Percentiles rank a stretch among this genome's conserved stretches.
Conservation (phyloP, 2,329 filamentous ascomycete genomes). For the Bipolaris bicolor region DNA sequence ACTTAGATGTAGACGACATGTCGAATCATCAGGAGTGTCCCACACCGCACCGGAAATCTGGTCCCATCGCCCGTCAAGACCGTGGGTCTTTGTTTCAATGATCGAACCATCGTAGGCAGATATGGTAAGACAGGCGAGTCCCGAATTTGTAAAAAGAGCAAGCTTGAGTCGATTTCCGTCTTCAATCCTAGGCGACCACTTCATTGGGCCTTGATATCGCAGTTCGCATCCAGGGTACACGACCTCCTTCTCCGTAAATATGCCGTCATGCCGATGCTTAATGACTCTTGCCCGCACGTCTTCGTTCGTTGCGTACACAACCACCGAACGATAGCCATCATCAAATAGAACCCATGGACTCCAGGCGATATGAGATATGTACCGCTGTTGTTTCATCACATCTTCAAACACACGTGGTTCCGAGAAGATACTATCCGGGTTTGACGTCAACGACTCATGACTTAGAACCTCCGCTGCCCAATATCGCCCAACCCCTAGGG, state of each 20-base stretch:
- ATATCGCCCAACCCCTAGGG: conserved; percentile 25
- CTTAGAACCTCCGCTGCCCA: conserved; percentile 41
- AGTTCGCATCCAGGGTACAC: conserved; percentile 30
- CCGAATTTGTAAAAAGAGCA: conserved; percentile 40
- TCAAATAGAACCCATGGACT: conserved; percentile 45
- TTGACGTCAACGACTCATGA: conserved; percentile 29
- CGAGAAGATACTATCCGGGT: conserved; percentile 17
- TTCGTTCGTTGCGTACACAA: conserved; percentile 47
- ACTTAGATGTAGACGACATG: conserved; percentile 43
- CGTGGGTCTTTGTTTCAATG: conserved; percentile 29
- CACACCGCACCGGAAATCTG: conserved; percentile 46
- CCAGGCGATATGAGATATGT: conserved; percentile 48
- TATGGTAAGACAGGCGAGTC: conserved; percentile 36
- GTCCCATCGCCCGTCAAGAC: conserved; percentile 54
- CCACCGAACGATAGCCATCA: conserved; percentile 33
- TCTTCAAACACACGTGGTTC: conserved; percentile 39
- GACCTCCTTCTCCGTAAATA: conserved; percentile 33
- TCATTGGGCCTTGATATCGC: conserved; percentile 36
- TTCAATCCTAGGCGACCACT: conserved; percentile 33
- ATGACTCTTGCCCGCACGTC: conserved; percentile 37
- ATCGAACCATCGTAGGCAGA: conserved; percentile 32
- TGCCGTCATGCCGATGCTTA: conserved; percentile 17
- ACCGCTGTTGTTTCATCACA: conserved; percentile 39
- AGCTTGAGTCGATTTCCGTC: conserved; percentile 29
- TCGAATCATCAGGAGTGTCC: conserved; percentile 28